Evolutionary conservation across 140 eudicot species (phyloP), one percentile per base, ranked within the genome.

Genomic region (Senecio squalidus): DNA sequence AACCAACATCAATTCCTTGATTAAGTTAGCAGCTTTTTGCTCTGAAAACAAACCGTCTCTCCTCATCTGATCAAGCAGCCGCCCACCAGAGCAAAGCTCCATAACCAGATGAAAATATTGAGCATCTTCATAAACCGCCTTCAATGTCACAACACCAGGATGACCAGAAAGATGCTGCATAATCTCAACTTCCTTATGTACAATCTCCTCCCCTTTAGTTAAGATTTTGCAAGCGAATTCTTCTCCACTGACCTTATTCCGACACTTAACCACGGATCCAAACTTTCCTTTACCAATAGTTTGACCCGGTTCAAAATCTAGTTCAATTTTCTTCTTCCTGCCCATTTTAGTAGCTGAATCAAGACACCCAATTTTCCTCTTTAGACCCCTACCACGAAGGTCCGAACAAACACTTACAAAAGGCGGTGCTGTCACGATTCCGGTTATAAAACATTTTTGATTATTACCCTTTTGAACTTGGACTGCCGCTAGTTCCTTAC

Each of bases 141-240:
- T 78, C 44, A 84, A 30, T 2, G 94, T 78, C 52, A 88, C 94
- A n/a, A 88, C 83, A 65, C 96, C 94, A 1, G 76, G 84, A 66
- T 88, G 96, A 26, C 96, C 96, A 2, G 94, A 84, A 29, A 88
- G 82, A 60, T 88, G 96, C 47, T 88, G 94, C 96, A 84, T 88
- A 38, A 88, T 88, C 70, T 84, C 90, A 47, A 88, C 96, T 71
- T 88, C 89, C 48, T 86, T 67, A 58, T 88, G 96, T 31, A 88
- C 94, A 62, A 74, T 78, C 65, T 88, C 94, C 64, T 88, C 83
- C 66, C 86, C 89, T 55, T 84, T 88, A 1, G 24, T 53, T 67
- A 85, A 52, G 50, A 70, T 80, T 76, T 88, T 88, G 79, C 96
- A 88, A 0, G 96, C 94, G 26, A 80, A 75, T 33, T 75, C 80